Percentiles rank a stretch among this genome's conserved stretches.
Conservation (phyloP, 1,284 basidiomycete species). For the Ceratobasidium sp. region DNA sequence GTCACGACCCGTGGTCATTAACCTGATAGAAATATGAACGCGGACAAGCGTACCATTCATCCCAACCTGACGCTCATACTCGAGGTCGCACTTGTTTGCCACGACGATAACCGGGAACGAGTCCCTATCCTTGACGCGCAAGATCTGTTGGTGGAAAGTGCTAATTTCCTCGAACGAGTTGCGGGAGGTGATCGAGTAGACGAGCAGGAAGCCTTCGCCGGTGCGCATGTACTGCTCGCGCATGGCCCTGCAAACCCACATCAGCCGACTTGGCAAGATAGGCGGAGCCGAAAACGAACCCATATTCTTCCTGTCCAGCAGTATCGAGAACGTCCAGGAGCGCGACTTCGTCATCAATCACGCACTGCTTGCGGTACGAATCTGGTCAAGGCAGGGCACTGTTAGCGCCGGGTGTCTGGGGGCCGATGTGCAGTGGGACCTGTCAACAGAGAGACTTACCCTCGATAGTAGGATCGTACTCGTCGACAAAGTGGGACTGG, state of each 20-base stretch:
- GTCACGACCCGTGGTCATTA: background rate
- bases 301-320: conserved; percentile 99
- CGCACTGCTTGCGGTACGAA: conserved; percentile 94
- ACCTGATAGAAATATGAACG: background rate
- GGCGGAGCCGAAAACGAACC: conserved; percentile 65
- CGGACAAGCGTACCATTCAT: conserved; percentile 78
- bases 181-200: conserved; percentile 98
- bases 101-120: conserved; percentile 98
- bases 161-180: conserved; percentile 98
- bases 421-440: background rate
- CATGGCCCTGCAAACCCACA: conserved; percentile 77
- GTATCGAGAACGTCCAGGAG: conserved; percentile 98
- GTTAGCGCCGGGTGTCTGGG: conserved; percentile 15
- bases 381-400: conserved; percentile 61
- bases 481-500: conserved; percentile 96
- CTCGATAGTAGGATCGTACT: conserved; percentile 98
- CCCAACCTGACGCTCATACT: conserved; percentile 97
- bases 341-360: conserved; percentile 98
- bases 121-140: conserved; percentile 97
- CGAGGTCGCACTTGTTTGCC: conserved; percentile 98
- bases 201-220: conserved; percentile 97
- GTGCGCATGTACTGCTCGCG: conserved; percentile 98
- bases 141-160: conserved; percentile 98
- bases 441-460: conserved; percentile 60
- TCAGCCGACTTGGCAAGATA: background rate